Conservation (phyloP, 2,329 filamentous ascomycete genomes). For the Fusarium denticulatum region DNA sequence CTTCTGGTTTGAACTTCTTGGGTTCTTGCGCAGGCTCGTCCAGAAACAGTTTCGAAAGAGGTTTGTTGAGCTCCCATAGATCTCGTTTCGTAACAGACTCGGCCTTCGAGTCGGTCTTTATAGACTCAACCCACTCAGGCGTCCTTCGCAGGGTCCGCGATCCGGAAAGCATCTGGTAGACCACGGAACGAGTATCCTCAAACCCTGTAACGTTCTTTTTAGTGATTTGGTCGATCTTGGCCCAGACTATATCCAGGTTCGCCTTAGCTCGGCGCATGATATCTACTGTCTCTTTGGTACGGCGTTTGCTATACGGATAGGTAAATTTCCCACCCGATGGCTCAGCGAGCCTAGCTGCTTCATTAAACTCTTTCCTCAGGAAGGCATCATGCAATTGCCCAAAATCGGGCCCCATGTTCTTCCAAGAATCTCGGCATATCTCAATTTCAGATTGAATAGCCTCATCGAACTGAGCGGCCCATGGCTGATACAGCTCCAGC, state of each 20-base stretch:
- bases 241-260: neutral
- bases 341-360: neutral
- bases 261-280: neutral
- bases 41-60: neutral
- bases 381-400: neutral
- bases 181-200: neutral
- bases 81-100: neutral
- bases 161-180: neutral
- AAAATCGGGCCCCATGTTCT: fast-evolving
- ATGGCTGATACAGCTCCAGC: neutral
- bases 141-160: neutral
- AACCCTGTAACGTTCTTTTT: neutral
- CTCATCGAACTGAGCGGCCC: neutral
- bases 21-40: neutral
- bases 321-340: neutral
- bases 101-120: neutral
- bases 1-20: neutral
- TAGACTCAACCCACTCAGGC: neutral
- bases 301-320: neutral
- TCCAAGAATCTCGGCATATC: fast-evolving
- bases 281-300: neutral
- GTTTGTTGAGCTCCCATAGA: neutral
- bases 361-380: neutral
- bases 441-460: fast-evolving
- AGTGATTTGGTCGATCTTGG: neutral